Conservation (phyloP, 768 basidiomycete species). For the Dictyophora rubrovolvata region DNA sequence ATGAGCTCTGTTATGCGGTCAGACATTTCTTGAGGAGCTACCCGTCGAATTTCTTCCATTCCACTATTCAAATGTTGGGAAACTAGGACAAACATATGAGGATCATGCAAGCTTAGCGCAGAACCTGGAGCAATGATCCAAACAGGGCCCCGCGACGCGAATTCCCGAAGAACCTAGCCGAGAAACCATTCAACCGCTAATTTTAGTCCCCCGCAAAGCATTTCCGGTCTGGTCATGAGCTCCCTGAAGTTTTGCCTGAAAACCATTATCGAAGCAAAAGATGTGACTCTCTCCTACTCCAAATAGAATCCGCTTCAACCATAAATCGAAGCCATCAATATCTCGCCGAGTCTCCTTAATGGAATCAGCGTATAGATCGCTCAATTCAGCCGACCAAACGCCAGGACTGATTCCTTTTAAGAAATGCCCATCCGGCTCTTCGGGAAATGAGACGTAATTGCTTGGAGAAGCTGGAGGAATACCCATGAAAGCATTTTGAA, state of each 20-base stretch:
- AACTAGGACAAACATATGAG: slow-evolving; percentile 9
- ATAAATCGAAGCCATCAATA: slow-evolving; percentile 6
- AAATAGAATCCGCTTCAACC: slow-evolving; percentile 5
- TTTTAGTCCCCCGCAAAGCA: neutral
- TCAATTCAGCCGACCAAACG: slow-evolving; percentile 8
- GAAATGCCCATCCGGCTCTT: slow-evolving; percentile 6
- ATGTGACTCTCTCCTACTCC: slow-evolving; percentile 9
- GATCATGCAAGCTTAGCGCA: slow-evolving; percentile 9
- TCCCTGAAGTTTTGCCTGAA: slow-evolving; percentile 8
- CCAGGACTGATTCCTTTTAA: slow-evolving; percentile 8
- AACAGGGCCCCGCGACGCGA: slow-evolving; percentile 2
- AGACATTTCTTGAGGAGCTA: slow-evolving; percentile 9
- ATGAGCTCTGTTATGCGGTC: slow-evolving; percentile 10
- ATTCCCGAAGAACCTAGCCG: slow-evolving; percentile 5
- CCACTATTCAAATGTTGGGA: slow-evolving; percentile 3
- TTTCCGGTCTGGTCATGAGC: slow-evolving; percentile 7
- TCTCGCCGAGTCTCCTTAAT: slow-evolving; percentile 5
- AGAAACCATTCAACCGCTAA: neutral
- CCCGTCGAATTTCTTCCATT: slow-evolving; percentile 8
- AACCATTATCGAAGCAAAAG: slow-evolving; percentile 10
- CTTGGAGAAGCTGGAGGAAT: slow-evolving; percentile 6
- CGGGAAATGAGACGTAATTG: slow-evolving; percentile 10
- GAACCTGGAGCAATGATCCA: slow-evolving; percentile 9
- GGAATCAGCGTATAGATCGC: slow-evolving; percentile 3
- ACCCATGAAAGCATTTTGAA: slow-evolving; percentile 8